Base-by-base conservation (phyloP, 1,284 basidiomycete species). In the Boletus sp. region DNA sequence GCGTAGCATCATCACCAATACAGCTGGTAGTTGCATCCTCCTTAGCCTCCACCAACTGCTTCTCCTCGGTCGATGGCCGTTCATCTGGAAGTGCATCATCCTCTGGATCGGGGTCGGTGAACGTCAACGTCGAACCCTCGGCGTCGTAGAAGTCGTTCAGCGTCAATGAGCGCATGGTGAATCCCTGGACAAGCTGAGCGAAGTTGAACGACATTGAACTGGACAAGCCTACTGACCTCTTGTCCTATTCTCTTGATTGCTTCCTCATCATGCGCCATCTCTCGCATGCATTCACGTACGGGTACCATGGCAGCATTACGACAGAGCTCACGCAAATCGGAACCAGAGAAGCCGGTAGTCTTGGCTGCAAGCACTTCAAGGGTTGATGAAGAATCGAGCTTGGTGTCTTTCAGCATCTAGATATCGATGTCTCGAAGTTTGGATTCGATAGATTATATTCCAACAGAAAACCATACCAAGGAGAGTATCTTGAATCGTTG, bases 271-370 rank as follows among this genome's bases (percentile, higher is more conserved):
- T 78, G 78, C 5, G 82, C 83, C 56, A 85, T 82, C 57, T 81
- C 80, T 31, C 88, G 81, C 83, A 97, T 90, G 65, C 90, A 88
- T 73, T 97, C 95, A 31, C 94, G 84, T 33, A 97, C 91, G 2
- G 95, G 95, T 0, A 89, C 82, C 94, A 96, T 96, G 0, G 93
- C 93, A 1, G 94, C 94, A 67, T 88, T 94, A 55, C 97, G 83
- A 75, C 97, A 99, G n/a, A 97, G 81, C 78, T 99, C 97, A 69
- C 91, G 90, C 52, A 99, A 77, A 75, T 99, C 97, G 10, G 93
- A 95, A 6, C 97, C 97, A 9, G 94, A 97, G 35, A 89, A 81
- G 1, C 94, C 93, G 40, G 89, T 86, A 5, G 95, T 89, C 47
- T 84, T 81, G 52, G 81, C 77, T 8, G 95, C 95, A 16, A 99